phyloP scores from a whole-genome alignment of 1,139 yeast genomes.

The Hyphopichia burtonii region DNA sequence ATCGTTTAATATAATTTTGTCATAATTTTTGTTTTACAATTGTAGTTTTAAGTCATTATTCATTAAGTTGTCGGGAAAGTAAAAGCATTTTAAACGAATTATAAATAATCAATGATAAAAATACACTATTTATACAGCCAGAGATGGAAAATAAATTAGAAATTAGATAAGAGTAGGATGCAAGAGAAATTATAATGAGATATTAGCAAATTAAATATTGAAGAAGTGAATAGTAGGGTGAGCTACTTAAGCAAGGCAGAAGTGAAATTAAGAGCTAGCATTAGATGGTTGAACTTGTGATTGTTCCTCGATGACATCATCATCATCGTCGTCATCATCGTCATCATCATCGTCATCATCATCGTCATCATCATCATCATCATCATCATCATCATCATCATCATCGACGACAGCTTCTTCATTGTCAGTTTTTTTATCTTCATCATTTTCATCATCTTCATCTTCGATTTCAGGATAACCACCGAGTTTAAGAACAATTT shows the following conservation, averaged over 20 bases:
- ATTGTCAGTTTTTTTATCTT: constrained; percentile 29
- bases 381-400: constrained; percentile 46
- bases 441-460: constrained; percentile 60
- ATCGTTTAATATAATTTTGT: constrained; percentile 2
- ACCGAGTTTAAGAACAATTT: constrained; percentile 77
- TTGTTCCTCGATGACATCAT: constrained; percentile 4
- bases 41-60: not conserved
- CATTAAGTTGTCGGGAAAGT: not conserved
- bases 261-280: too few relatives aligned
- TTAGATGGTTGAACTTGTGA: not conserved
- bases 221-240: not conserved
- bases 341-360: constrained; percentile 43
- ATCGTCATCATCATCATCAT: constrained; percentile 45
- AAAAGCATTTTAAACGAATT: not conserved
- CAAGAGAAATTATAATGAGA: not conserved
- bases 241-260: not conserved
- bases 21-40: not conserved
- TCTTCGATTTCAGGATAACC: constrained; percentile 86
- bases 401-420: constrained; percentile 45
- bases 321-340: constrained; percentile 36
- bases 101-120: not conserved
- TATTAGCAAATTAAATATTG: not conserved
- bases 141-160: not conserved
- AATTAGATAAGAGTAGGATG: not conserved
- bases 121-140: not conserved